These are phyloP conservation scores for Fraxinus ornus DNA, from an alignment of 305 asterid genomes.

Conservation along the genomic window DNA sequence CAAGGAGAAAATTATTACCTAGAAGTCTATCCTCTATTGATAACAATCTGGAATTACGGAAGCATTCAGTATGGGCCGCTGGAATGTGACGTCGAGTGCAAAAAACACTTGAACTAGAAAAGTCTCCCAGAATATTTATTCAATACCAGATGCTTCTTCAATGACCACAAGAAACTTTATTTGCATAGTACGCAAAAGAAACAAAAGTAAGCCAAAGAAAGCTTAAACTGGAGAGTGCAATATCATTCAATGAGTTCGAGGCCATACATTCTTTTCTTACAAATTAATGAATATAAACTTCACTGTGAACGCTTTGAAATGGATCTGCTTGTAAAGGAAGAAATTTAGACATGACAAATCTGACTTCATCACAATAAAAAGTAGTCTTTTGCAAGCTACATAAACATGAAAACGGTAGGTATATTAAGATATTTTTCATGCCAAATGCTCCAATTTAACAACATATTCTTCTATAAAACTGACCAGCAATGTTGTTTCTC, in stretches of 20 bases:
- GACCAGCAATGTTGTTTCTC: background rate
- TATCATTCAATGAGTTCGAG: background rate
- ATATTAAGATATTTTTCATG: background rate
- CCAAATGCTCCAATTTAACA: background rate
- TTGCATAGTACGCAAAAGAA: background rate
- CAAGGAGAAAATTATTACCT: constrained; percentile 11
- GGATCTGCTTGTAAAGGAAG: too few relatives aligned
- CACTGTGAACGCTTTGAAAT: background rate
- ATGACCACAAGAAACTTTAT: constrained; percentile 9
- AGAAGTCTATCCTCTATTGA: background rate
- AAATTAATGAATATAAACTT: background rate
- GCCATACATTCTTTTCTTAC: background rate
- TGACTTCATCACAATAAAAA: background rate
- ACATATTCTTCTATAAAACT: background rate
- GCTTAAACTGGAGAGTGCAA: constrained; percentile 5
- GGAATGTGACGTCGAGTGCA: background rate
- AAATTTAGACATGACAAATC: background rate
- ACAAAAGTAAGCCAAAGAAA: background rate
- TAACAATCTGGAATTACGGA: constrained; percentile 3
- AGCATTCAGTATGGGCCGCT: background rate
- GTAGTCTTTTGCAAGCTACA: background rate
- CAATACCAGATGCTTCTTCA: background rate
- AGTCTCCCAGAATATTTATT: constrained; percentile 3
- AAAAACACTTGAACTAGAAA: background rate
- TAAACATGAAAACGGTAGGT: background rate